Evolutionary conservation across 1,284 basidiomycete species (phyloP).

Genomic region (Waitea zeae): DNA sequence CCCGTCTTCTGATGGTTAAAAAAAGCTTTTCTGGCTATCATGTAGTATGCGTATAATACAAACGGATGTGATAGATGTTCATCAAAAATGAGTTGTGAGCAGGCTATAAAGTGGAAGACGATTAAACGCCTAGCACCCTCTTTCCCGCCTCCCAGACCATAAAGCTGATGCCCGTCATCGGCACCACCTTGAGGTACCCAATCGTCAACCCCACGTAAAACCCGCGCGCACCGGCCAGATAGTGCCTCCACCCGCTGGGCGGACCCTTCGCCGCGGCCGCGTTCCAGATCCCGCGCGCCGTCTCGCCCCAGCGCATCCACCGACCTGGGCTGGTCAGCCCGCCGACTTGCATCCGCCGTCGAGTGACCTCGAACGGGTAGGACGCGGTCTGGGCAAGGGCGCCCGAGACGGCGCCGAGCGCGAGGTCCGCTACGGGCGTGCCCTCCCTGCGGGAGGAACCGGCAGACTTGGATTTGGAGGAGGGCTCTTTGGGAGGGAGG

Average conservation of each 20-base stretch:
- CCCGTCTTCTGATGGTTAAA: too few species aligned
- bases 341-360: constrained; percentile 92
- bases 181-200: constrained; percentile 92
- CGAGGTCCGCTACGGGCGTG: constrained; percentile 39
- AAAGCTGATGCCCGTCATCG: constrained; percentile 84
- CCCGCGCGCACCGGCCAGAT: constrained; percentile 19
- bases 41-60: too few species aligned
- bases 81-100: not conserved
- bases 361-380: constrained; percentile 93
- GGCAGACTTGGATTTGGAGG: constrained; percentile 8
- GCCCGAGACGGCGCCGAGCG: constrained; percentile 84
- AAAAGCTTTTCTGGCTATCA: too few species aligned
- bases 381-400: constrained; percentile 80
- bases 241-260: constrained; percentile 42
- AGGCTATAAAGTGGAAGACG: too few species aligned
- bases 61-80: too few species aligned
- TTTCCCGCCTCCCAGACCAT: constrained; percentile 65
- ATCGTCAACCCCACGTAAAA: constrained; percentile 92
- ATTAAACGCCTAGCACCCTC: constrained; percentile 32
- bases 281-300: constrained; percentile 49
- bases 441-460: constrained; percentile 3
- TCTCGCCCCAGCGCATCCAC: constrained; percentile 72
- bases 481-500: constrained; percentile 21
- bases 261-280: constrained; percentile 13
- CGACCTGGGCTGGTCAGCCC: constrained; percentile 64